These are phyloP conservation scores for Solanum gracilifrons DNA, from an alignment of 257 asterid genomes.

Conservation along the genomic window DNA sequence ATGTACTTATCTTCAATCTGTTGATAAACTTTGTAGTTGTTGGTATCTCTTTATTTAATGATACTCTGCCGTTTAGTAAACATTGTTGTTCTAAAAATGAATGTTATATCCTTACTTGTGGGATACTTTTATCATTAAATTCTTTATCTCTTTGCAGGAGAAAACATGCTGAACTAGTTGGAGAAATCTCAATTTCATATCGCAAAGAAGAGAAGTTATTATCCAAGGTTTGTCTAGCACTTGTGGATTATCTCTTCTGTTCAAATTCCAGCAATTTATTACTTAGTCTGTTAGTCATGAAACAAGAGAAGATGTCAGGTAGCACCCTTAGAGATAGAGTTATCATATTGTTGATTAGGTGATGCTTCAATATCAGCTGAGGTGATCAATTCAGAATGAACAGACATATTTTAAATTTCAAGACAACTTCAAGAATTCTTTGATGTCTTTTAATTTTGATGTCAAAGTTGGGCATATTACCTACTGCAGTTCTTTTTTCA, in stretches of 20 bases:
- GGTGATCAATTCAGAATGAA: neutral
- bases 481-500: constrained; percentile 26
- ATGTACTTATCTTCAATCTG: neutral
- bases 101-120: neutral
- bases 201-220: constrained; percentile 82
- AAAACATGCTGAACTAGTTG: constrained; percentile 89
- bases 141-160: constrained; percentile 53
- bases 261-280: neutral
- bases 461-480: neutral
- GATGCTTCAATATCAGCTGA: neutral
- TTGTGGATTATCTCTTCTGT: neutral
- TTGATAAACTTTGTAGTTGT: neutral
- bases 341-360: neutral
- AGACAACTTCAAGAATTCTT: neutral
- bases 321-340: neutral
- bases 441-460: neutral
- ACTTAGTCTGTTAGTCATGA: neutral
- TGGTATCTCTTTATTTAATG: neutral
- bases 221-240: constrained; percentile 58
- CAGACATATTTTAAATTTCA: neutral
- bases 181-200: constrained; percentile 74
- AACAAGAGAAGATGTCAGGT: neutral
- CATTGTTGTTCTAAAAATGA: neutral
- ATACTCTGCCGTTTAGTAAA: neutral
- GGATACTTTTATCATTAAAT: neutral